phyloP scores from a whole-genome alignment of 2,329 filamentous ascomycete species.

The Penicillium sp. region DNA sequence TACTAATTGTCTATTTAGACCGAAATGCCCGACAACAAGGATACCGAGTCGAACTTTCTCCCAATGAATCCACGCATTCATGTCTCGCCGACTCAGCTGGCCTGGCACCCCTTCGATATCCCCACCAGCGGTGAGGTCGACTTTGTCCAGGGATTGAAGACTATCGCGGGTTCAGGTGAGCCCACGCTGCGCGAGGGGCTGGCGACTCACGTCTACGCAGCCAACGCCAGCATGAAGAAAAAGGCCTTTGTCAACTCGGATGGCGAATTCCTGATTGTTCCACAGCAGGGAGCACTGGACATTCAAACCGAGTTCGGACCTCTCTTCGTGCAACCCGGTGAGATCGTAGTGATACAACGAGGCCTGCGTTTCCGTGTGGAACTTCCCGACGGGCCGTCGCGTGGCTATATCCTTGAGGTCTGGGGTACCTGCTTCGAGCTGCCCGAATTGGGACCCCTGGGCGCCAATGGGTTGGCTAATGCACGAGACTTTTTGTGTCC shows the following conservation, averaged over 20 bases:
- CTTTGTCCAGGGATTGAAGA: slow-evolving; percentile 55
- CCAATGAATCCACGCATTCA: slow-evolving; percentile 53
- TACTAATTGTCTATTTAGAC: slow-evolving; percentile 34
- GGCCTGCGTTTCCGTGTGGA: slow-evolving; percentile 64
- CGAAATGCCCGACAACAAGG: slow-evolving; percentile 44
- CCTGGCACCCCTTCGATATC: slow-evolving; percentile 58
- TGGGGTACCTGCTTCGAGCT: slow-evolving; percentile 65
- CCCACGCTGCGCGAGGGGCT: slow-evolving; percentile 57
- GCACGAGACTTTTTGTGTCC: slow-evolving; percentile 64
- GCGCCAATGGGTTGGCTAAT: slow-evolving; percentile 65
- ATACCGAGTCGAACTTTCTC: slow-evolving; percentile 35
- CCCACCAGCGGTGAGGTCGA: slow-evolving; percentile 50
- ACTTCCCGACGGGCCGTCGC: slow-evolving; percentile 58
- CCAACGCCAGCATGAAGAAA: slow-evolving; percentile 56
- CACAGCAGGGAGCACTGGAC: slow-evolving; percentile 63
- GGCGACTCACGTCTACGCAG: slow-evolving; percentile 56
- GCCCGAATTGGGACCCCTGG: slow-evolving; percentile 65
- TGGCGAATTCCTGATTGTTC: slow-evolving; percentile 64
- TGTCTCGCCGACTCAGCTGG: slow-evolving; percentile 55
- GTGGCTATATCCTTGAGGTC: slow-evolving; percentile 66
- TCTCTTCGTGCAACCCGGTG: slow-evolving; percentile 64
- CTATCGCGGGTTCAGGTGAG: slow-evolving; percentile 57
- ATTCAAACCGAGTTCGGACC: slow-evolving; percentile 67
- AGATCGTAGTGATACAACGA: slow-evolving; percentile 64
- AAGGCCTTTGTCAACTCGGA: slow-evolving; percentile 62